phyloP scores from a whole-genome alignment of 1,139 yeast species.

The Candida anutae region DNA sequence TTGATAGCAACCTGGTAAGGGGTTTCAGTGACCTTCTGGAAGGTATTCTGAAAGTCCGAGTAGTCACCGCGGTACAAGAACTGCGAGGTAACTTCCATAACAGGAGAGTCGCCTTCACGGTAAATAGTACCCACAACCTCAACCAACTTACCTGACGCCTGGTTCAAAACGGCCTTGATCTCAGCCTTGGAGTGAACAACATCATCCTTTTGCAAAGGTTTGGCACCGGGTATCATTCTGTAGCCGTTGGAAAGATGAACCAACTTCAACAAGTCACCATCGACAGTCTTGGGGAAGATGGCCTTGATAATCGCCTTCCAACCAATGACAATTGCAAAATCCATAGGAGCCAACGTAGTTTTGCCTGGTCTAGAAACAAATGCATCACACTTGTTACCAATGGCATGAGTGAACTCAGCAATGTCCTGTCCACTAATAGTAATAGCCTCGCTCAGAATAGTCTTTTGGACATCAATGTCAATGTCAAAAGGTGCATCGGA shows the following conservation, averaged over 20 bases:
- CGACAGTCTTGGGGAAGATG: conserved; percentile 91
- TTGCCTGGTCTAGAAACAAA: conserved; percentile 86
- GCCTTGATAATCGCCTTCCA: conserved; percentile 98
- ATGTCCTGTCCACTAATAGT: conserved; percentile 71
- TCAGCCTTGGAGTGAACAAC: conserved; percentile 76
- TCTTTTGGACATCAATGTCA: conserved; percentile 59
- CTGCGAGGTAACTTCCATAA: conserved; percentile 90
- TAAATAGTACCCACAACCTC: conserved; percentile 88
- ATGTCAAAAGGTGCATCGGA: conserved; percentile 47
- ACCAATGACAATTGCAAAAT: conserved; percentile 95
- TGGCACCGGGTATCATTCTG: conserved; percentile 87
- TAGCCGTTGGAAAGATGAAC: conserved; percentile 95
- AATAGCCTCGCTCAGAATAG: conserved; percentile 64
- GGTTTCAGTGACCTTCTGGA: conserved; percentile 80
- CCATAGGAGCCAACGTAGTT: conserved; percentile 93
- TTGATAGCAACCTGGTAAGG: conserved; percentile 74
- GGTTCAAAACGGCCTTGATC: conserved; percentile 82
- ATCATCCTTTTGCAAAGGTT: conserved; percentile 85
- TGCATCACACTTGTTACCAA: conserved; percentile 95
- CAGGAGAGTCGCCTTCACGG: conserved; percentile 61
- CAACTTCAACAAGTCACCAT: conserved; percentile 89
- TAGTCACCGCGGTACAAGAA: conserved; percentile 95
- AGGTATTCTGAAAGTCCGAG: conserved; percentile 82
- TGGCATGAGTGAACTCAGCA: conserved; percentile 91
- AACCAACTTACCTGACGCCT: conserved; percentile 89